Evolutionary conservation across 495 filamentous ascomycete genomes (phyloP).

Genomic region (Stereocaulon alpinum): DNA sequence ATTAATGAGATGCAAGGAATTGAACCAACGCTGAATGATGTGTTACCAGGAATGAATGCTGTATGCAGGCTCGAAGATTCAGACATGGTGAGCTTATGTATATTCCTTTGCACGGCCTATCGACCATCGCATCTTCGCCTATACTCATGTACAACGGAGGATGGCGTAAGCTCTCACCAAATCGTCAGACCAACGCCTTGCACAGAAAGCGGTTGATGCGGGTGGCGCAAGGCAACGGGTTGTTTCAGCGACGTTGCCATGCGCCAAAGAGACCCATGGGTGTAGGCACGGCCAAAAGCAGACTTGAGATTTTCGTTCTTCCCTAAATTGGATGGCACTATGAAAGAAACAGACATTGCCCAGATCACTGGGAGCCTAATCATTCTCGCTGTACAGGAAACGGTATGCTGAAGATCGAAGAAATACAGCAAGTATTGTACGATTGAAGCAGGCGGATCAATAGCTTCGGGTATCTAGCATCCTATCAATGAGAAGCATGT

Average conservation of each 20-base stretch:
- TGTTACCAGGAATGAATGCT: background rate
- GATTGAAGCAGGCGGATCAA: too few species aligned
- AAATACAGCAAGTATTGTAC: too few species aligned
- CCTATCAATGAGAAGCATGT: too few species aligned
- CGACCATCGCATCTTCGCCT: slow-evolving; percentile 13
- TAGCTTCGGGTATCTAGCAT: too few species aligned
- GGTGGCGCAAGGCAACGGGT: background rate
- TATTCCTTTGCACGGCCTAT: background rate
- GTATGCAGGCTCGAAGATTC: too few species aligned
- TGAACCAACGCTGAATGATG: background rate
- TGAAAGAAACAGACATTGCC: background rate
- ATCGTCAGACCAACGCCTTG: background rate
- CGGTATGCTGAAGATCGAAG: too few species aligned
- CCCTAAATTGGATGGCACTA: background rate
- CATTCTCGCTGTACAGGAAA: too few species aligned
- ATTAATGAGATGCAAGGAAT: background rate
- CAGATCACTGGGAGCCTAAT: too few species aligned
- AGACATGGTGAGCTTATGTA: background rate
- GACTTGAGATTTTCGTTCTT: background rate
- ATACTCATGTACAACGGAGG: background rate
- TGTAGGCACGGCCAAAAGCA: background rate
- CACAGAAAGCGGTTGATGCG: background rate
- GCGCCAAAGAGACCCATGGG: background rate
- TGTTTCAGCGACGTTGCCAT: background rate
- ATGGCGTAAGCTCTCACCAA: slow-evolving; percentile 7